These are phyloP conservation scores for Rhynchosporium graminicola DNA, from an alignment of 2,329 filamentous ascomycete species.

Conservation along the genomic window DNA sequence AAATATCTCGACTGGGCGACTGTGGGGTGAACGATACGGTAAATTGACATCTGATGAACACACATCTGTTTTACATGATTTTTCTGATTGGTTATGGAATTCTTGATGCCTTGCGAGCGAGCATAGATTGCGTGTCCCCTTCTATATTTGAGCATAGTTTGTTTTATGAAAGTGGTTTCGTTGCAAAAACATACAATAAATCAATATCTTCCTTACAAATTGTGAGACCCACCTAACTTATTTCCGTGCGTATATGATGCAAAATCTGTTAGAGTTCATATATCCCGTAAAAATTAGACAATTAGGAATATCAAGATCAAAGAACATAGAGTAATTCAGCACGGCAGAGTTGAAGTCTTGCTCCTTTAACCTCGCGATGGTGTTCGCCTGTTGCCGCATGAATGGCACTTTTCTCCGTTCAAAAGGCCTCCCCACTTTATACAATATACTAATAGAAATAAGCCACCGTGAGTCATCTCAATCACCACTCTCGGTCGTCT, in stretches of 20 bases:
- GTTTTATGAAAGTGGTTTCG: background rate
- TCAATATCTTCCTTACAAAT: background rate
- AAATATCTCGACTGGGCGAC: background rate
- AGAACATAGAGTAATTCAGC: too few species aligned
- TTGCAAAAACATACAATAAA: background rate
- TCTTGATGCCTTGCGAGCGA: background rate
- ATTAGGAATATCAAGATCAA: too few species aligned
- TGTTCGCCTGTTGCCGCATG: too few species aligned
- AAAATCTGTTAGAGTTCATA: too few species aligned
- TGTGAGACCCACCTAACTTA: too few species aligned
- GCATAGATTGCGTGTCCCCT: slow-evolving; percentile 2
- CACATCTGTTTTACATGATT: background rate
- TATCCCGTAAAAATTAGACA: too few species aligned
- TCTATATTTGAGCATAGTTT: background rate
- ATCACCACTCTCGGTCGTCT: slow-evolving; percentile 9
- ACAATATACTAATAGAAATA: background rate
- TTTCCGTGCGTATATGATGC: too few species aligned
- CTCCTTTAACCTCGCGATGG: too few species aligned
- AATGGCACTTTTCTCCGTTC: too few species aligned
- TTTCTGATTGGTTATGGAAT: background rate
- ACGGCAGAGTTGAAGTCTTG: too few species aligned
- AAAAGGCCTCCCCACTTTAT: too few species aligned
- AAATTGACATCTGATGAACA: background rate
- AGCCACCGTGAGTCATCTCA: background rate
- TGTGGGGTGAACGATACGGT: background rate